phyloP scores from a whole-genome alignment of 1,139 yeast species.

The Insectozyma bohioensis region DNA sequence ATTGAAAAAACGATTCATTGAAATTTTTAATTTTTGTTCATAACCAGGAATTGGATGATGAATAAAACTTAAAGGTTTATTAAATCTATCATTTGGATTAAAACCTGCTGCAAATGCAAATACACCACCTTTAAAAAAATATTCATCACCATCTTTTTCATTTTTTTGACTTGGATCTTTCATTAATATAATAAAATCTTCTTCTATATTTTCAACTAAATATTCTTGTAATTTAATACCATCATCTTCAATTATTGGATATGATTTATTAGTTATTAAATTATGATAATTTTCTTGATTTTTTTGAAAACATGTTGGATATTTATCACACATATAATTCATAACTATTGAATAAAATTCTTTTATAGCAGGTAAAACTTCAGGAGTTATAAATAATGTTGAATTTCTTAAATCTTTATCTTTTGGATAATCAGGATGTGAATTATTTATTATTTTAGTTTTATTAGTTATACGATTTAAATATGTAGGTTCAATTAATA shows the following conservation, averaged over 20 bases:
- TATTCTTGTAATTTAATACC: conserved; percentile 38
- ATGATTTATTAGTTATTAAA: conserved; percentile 36
- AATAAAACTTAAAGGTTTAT: conserved; percentile 51
- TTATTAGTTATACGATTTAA: conserved; percentile 44
- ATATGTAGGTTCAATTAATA: conserved; percentile 67
- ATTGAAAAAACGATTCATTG: conserved; percentile 63
- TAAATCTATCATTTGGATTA: conserved; percentile 57
- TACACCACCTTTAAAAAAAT: conserved; percentile 61
- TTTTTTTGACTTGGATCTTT: conserved; percentile 43
- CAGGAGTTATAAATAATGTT: conserved; percentile 40
- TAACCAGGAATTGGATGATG: conserved; percentile 69
- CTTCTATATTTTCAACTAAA: conserved; percentile 56
- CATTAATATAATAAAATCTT: conserved; percentile 61
- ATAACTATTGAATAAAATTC: conserved; percentile 57
- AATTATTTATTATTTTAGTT: conserved; percentile 34
- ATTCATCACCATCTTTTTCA: conserved; percentile 52
- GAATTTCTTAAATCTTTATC: conserved; percentile 27
- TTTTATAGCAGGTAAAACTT: conserved; percentile 47
- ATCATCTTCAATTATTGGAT: conserved; percentile 30
- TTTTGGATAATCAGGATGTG: conserved; percentile 36
- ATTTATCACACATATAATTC: conserved; percentile 50
- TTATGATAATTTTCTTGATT: conserved; percentile 35
- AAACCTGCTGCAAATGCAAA: conserved; percentile 79
- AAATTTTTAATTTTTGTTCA: conserved; percentile 48
- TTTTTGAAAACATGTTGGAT: conserved; percentile 55